Conservation (phyloP, 1,139 yeast genomes). For the Geotrichum aggregatum region DNA sequence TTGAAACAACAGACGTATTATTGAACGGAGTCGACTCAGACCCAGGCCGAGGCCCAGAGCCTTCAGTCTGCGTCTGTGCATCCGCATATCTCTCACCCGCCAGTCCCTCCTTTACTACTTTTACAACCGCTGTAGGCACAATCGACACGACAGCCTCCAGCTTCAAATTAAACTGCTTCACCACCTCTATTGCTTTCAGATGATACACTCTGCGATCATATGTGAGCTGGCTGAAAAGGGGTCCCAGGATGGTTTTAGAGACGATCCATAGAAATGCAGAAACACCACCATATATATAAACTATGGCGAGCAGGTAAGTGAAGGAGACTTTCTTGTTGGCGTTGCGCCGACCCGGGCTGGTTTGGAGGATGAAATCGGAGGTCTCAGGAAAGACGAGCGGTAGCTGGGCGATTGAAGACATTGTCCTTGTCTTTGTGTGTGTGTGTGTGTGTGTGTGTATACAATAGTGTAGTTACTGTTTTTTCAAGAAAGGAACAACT, state of each 20-base stretch:
- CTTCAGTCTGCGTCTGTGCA: conserved; percentile 34
- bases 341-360: no score
- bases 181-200: conserved; percentile 26
- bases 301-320: conserved; percentile 31
- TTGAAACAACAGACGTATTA: conserved; percentile 13
- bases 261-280: conserved; percentile 34
- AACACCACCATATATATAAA: conserved; percentile 38
- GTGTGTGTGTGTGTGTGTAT: no score
- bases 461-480: no score
- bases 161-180: conserved; percentile 26
- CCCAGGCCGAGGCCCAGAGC: no score
- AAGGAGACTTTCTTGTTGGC: conserved; percentile 27
- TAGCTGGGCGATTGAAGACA: conserved; percentile 10
- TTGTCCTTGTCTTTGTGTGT: no score
- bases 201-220: conserved; percentile 36
- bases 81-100: conserved; percentile 31
- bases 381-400: conserved; percentile 30
- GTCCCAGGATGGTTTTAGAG: conserved; percentile 36
- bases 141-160: conserved; percentile 26
- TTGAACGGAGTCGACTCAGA: conserved; percentile 9
- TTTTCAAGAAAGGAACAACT: no score
- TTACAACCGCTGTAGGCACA: conserved; percentile 29
- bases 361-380: conserved; percentile 23
- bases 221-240: conserved; percentile 38
- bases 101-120: no score